These are phyloP conservation scores for Backusella tuberculispora DNA, from an alignment of 192 early-diverging fungal species.

Conservation along the genomic window DNA sequence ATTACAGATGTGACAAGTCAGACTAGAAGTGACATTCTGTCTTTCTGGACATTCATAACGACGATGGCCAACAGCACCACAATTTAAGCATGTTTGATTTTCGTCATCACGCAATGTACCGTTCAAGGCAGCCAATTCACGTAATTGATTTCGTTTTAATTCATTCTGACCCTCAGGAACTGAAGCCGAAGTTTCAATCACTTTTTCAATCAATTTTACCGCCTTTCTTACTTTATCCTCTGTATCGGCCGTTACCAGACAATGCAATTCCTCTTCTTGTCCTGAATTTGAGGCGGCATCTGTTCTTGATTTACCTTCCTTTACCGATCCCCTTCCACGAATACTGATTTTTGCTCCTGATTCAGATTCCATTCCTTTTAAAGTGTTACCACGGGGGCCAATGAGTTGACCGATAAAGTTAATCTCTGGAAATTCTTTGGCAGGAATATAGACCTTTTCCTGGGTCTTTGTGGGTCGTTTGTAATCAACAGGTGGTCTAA, in stretches of 20 bases:
- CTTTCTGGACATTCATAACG: conserved; percentile 90
- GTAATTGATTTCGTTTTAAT: conserved; percentile 91
- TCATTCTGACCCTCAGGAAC: conserved; percentile 96
- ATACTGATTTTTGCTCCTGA: conserved; percentile 97
- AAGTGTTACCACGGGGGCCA: conserved; percentile 95
- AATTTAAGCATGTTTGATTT: conserved; percentile 92
- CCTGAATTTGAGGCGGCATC: conserved; percentile 55
- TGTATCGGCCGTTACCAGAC: conserved; percentile 85
- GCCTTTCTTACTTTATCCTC: conserved; percentile 89
- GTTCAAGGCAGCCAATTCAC: conserved; percentile 93
- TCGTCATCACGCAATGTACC: conserved; percentile 97
- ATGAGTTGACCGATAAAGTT: conserved; percentile 98
- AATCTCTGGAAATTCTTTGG: conserved; percentile 93
- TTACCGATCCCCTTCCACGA: conserved; percentile 93
- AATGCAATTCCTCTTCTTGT: conserved; percentile 88
- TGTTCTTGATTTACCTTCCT: conserved; percentile 84
- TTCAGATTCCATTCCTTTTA: conserved; percentile 94
- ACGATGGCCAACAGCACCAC: conserved; percentile 89
- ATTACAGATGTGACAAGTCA: conserved; percentile 89
- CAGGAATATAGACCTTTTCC: conserved; percentile 97
- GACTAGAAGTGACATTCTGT: conserved; percentile 80
- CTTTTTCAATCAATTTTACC: conserved; percentile 85
- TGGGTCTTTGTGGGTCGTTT: conserved; percentile 76
- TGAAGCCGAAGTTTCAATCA: conserved; percentile 92
- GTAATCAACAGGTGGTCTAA: conserved; percentile 92